These are phyloP conservation scores for Fusarium sp. DNA, from an alignment of 2,329 filamentous ascomycete species.

Conservation along the genomic window DNA sequence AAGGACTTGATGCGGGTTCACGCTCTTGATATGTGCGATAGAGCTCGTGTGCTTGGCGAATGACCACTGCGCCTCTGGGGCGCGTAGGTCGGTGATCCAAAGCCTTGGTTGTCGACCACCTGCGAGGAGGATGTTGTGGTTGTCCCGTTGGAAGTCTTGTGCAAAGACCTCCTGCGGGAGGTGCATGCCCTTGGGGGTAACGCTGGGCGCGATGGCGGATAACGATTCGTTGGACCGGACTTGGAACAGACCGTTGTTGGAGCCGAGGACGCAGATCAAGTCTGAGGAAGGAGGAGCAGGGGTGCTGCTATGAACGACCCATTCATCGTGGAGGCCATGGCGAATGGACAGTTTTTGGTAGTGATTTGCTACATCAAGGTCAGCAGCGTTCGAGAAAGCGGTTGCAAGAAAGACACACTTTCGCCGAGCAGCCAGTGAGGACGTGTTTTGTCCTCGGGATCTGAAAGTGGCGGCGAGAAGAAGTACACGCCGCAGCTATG, in stretches of 20 bases:
- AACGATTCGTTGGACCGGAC: slow-evolving; percentile 53
- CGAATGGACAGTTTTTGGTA: slow-evolving; percentile 53
- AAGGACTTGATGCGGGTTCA: slow-evolving; percentile 67
- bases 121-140: slow-evolving; percentile 64
- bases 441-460: slow-evolving; percentile 42
- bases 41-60: slow-evolving; percentile 56
- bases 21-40: slow-evolving; percentile 66
- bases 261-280: slow-evolving; percentile 64
- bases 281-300: slow-evolving; percentile 59
- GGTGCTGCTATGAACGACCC: slow-evolving; percentile 59
- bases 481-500: slow-evolving; percentile 54
- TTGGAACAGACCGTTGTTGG: slow-evolving; percentile 63
- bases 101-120: slow-evolving; percentile 67
- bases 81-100: slow-evolving; percentile 63
- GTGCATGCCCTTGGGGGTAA: slow-evolving; percentile 35
- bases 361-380: slow-evolving; percentile 47
- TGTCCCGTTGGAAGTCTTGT: slow-evolving; percentile 62
- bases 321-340: slow-evolving; percentile 47
- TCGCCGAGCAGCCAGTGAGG: slow-evolving; percentile 59
- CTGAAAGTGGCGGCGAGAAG: slow-evolving; percentile 56
- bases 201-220: slow-evolving; percentile 53
- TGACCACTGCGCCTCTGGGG: slow-evolving; percentile 52
- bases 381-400: not conserved
- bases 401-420: slow-evolving; percentile 44
- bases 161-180: slow-evolving; percentile 61